A percentile compares a stretch with the other conserved stretches of the same genome.
These are phyloP conservation scores for Schizophyllum commune DNA, from an alignment of 1,284 basidiomycete species.

Conservation along the genomic window DNA sequence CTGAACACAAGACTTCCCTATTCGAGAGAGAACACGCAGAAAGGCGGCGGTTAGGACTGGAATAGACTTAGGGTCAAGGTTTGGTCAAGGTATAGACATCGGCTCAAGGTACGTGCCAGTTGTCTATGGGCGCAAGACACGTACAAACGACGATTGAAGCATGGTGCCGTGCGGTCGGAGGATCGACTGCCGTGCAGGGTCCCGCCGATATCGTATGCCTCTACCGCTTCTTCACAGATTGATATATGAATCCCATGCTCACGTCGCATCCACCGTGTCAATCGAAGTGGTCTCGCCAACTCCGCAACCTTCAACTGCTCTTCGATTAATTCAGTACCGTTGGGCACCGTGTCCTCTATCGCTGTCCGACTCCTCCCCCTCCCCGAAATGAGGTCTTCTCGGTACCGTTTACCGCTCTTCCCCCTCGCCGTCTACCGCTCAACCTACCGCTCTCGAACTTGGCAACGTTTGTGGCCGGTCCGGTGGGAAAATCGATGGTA, in stretches of 20 bases:
- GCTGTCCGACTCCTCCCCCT: no score
- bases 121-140: not conserved
- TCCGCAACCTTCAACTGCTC: no score
- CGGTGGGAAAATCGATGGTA: not conserved
- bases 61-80: slow-evolving; percentile 10
- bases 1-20: slow-evolving; percentile 47
- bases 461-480: not conserved
- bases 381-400: no score
- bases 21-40: slow-evolving; percentile 56
- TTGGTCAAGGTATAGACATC: not conserved
- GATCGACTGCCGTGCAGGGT: no score
- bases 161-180: no score
- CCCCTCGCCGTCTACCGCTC: not conserved
- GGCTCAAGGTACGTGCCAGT: not conserved
- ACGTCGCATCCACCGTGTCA: not conserved
- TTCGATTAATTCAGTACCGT: no score
- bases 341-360: no score
- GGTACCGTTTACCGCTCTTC: not conserved
- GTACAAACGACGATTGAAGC: not conserved
- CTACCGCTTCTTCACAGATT: no score
- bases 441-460: not conserved
- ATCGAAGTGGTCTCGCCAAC: no score
- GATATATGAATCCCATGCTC: no score
- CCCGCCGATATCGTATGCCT: no score
- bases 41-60: slow-evolving; percentile 46